Percentiles rank a stretch among this genome's conserved stretches.
phyloP scores from a whole-genome alignment of 2,329 filamentous ascomycete genomes.

The Cercospora berteroae region DNA sequence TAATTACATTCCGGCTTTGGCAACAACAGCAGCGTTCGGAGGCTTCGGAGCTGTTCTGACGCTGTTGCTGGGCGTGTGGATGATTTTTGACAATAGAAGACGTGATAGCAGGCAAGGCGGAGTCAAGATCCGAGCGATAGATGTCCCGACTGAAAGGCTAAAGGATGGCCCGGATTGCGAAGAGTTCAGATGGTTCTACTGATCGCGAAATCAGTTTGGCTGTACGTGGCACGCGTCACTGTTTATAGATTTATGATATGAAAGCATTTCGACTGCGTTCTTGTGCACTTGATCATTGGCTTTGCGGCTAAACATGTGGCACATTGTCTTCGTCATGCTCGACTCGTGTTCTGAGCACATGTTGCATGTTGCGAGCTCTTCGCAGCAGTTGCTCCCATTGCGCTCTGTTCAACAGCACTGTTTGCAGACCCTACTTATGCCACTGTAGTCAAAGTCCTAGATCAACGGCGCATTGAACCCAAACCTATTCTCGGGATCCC shows the following conservation, averaged over 20 bases:
- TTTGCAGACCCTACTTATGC: too few species aligned
- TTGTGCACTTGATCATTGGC: too few species aligned
- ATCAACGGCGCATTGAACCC: slow-evolving; percentile 5
- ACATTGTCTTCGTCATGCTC: too few species aligned
- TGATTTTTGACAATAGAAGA: slow-evolving; percentile 63
- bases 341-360: too few species aligned
- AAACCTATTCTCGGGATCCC: background rate
- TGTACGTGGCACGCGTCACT: too few species aligned
- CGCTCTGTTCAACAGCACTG: too few species aligned
- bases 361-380: too few species aligned
- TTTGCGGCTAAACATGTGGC: too few species aligned
- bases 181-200: slow-evolving; percentile 48
- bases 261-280: too few species aligned
- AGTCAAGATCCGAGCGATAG: slow-evolving; percentile 50
- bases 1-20: slow-evolving; percentile 64
- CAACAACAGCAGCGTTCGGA: slow-evolving; percentile 64
- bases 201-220: background rate
- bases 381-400: too few species aligned
- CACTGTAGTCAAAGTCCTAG: too few species aligned
- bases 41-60: slow-evolving; percentile 58
- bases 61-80: slow-evolving; percentile 58
- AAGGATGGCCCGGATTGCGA: slow-evolving; percentile 44
- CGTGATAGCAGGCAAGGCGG: slow-evolving; percentile 58
- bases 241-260: too few species aligned
- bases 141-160: slow-evolving; percentile 48